Conservation (phyloP, 768 basidiomycete species). For the Podaxis rugospora region DNA sequence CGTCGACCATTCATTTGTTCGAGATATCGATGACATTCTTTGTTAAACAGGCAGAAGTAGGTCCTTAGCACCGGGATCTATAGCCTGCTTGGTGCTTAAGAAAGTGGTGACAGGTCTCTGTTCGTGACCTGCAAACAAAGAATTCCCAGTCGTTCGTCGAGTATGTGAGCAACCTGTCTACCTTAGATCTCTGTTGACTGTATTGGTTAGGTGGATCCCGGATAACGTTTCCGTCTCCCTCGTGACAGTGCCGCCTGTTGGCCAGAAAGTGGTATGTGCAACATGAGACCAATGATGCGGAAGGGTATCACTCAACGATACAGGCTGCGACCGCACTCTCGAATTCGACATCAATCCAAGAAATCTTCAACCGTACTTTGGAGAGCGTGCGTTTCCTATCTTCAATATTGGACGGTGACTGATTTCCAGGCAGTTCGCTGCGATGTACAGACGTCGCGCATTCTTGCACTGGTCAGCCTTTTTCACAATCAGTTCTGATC, state of each 20-base stretch:
- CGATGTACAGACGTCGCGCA: slow-evolving; percentile 81
- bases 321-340: slow-evolving; percentile 68
- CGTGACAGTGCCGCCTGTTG: slow-evolving; percentile 80
- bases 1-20: slow-evolving; percentile 22
- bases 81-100: slow-evolving; percentile 20
- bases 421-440: slow-evolving; percentile 46
- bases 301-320: slow-evolving; percentile 9
- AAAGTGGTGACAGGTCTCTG: slow-evolving; percentile 45
- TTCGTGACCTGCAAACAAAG: slow-evolving; percentile 71
- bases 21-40: slow-evolving; percentile 32
- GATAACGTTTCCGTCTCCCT: slow-evolving; percentile 85
- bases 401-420: neutral
- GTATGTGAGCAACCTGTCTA: slow-evolving; percentile 34
- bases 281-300: neutral
- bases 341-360: slow-evolving; percentile 84
- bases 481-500: neutral
- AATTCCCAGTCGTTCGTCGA: slow-evolving; percentile 77
- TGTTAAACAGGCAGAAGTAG: slow-evolving; percentile 46
- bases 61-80: slow-evolving; percentile 21
- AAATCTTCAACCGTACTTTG: slow-evolving; percentile 74
- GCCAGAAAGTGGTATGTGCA: slow-evolving; percentile 56
- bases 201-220: slow-evolving; percentile 68
- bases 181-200: neutral
- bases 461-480: slow-evolving; percentile 73
- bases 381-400: slow-evolving; percentile 38